Conservation (phyloP, 208 protist genomes). For the Leishmania guyanensis region DNA sequence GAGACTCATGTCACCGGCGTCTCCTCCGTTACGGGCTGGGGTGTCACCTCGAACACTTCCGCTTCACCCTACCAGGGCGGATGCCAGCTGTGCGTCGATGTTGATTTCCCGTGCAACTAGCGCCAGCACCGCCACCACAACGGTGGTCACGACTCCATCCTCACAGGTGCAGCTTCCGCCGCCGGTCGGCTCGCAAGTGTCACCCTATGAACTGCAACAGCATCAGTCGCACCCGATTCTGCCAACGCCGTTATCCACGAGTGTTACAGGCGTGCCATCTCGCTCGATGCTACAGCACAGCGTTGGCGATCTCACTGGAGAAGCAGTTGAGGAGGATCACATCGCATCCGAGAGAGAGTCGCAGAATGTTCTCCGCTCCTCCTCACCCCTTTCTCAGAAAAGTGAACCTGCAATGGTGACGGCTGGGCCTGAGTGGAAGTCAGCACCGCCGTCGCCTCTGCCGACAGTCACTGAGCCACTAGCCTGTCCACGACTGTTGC, state of each 20-base stretch:
- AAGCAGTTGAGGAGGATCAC: neutral
- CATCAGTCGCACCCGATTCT: constrained; percentile 1
- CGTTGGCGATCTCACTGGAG: neutral
- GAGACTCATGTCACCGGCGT: constrained; percentile 14
- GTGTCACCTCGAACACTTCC: constrained; percentile 54
- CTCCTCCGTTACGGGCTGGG: constrained; percentile 51
- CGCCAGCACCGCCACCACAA: constrained; percentile 12
- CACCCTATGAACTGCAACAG: constrained; percentile 9
- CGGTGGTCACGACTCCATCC: constrained; percentile 5
- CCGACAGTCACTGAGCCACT: neutral
- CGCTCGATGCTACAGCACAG: neutral
- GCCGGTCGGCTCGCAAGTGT: constrained; percentile 13
- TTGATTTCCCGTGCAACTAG: constrained; percentile 12
- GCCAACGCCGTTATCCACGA: neutral
- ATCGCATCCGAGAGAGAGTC: neutral
- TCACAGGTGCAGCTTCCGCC: constrained; percentile 8
- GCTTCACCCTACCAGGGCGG: constrained; percentile 38
- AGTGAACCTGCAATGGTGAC: neutral
- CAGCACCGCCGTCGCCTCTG: constrained; percentile 1
- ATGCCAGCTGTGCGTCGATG: neutral
- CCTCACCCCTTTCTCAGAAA: neutral
- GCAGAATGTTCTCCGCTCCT: neutral
- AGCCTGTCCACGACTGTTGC: neutral
- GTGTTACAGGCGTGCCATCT: neutral
- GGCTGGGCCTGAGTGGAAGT: constrained; percentile 4